A percentile compares a stretch with the other conserved stretches of the same genome.
Evolutionary conservation across 352 stramenopile species (phyloP).

Genomic region (Pseudoperonospora humuli): DNA sequence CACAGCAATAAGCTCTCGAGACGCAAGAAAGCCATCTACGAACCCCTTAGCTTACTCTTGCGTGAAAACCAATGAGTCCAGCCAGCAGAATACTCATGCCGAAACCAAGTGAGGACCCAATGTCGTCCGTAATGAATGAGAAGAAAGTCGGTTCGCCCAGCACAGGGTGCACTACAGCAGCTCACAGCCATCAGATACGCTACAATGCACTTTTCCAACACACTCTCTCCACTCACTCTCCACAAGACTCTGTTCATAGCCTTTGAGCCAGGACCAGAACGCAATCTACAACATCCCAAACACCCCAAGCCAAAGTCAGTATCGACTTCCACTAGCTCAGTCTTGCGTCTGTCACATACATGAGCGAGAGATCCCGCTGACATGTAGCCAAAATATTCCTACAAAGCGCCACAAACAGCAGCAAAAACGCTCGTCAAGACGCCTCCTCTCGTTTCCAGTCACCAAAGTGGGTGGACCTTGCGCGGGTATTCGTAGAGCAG

Average conservation of each 20-base stretch:
- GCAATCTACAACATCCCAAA: constrained; percentile 53
- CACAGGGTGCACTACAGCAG: constrained; percentile 48
- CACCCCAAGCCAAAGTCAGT: not conserved
- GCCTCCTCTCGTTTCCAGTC: not conserved
- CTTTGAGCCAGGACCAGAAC: constrained; percentile 86
- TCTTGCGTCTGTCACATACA: constrained; percentile 22
- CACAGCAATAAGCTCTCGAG: not conserved
- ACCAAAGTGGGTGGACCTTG: constrained; percentile 41
- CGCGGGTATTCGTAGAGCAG: constrained; percentile 78
- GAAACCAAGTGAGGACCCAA: constrained; percentile 72
- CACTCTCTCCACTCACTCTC: constrained; percentile 42
- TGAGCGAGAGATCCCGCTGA: constrained; percentile 71
- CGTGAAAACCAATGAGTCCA: constrained; percentile 77
- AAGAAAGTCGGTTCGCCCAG: constrained; percentile 66
- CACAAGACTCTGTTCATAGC: constrained; percentile 76
- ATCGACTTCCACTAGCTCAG: not conserved
- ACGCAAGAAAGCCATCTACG: not conserved
- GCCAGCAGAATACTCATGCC: constrained; percentile 75
- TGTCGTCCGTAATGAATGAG: constrained; percentile 73
- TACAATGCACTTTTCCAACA: not conserved
- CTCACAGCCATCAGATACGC: constrained; percentile 1
- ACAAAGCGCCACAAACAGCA: constrained; percentile 1
- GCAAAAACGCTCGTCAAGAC: not conserved
- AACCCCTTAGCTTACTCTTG: constrained; percentile 29
- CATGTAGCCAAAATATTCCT: constrained; percentile 79